Conservation (phyloP, 352 stramenopile genomes). For the Pythium periplocum region DNA sequence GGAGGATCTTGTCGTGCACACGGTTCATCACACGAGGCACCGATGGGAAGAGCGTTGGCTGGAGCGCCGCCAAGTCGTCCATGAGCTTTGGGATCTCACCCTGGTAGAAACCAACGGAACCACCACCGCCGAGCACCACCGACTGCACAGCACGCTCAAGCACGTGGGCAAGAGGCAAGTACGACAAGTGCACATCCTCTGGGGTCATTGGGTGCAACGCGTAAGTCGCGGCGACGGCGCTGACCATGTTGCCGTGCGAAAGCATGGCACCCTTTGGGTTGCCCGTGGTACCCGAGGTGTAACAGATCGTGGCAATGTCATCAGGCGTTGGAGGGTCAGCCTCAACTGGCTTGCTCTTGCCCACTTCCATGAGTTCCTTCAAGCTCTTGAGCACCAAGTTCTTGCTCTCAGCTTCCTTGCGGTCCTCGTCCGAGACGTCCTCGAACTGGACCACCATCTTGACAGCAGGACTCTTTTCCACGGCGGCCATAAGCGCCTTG, state of each 20-base stretch:
- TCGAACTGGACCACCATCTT: slow-evolving; percentile 54
- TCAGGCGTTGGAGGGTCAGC: slow-evolving; percentile 37
- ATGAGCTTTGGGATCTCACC: slow-evolving; percentile 82
- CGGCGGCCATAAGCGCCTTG: slow-evolving; percentile 38
- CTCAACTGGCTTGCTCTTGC: slow-evolving; percentile 35
- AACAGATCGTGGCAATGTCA: slow-evolving; percentile 93
- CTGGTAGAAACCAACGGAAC: slow-evolving; percentile 63
- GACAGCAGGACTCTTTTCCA: slow-evolving; percentile 42
- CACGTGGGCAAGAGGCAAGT: slow-evolving; percentile 95
- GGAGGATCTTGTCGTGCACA: slow-evolving; percentile 90
- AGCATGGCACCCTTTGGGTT: slow-evolving; percentile 69
- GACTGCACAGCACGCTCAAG: slow-evolving; percentile 90
- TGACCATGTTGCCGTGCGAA: slow-evolving; percentile 47
- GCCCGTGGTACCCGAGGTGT: slow-evolving; percentile 72
- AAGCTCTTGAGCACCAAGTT: slow-evolving; percentile 40
- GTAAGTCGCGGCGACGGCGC: slow-evolving; percentile 13
- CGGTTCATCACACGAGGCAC: slow-evolving; percentile 93
- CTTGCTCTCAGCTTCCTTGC: slow-evolving; percentile 20
- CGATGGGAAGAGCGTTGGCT: slow-evolving; percentile 85
- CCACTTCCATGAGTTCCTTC: slow-evolving; percentile 26
- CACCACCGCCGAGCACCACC: slow-evolving; percentile 80
- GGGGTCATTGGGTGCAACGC: background rate
- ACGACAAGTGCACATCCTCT: slow-evolving; percentile 89
- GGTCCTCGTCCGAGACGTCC: slow-evolving; percentile 32
- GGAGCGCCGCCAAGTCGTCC: slow-evolving; percentile 83